Percentiles rank a stretch among this genome's conserved stretches.
These are phyloP conservation scores for Sarcocystis neurona DNA, from an alignment of 169 alveolate species.

Conservation along the genomic window DNA sequence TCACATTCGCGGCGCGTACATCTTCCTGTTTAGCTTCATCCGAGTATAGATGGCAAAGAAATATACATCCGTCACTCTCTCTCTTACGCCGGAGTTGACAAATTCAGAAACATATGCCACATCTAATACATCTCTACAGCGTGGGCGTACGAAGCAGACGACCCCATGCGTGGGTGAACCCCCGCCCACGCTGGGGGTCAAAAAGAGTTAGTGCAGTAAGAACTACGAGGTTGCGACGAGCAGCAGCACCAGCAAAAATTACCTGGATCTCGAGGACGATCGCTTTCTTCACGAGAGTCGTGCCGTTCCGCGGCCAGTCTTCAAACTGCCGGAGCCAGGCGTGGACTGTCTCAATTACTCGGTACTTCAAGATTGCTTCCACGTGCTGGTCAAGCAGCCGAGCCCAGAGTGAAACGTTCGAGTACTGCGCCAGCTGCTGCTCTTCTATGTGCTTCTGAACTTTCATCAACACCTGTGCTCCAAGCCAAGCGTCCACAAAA, in stretches of 20 bases:
- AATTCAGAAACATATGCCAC: too few relatives aligned
- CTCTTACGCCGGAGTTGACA: neutral
- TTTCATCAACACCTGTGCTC: slow-evolving; percentile 50
- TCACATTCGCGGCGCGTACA: too few relatives aligned
- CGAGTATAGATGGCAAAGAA: neutral
- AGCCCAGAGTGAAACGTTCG: slow-evolving; percentile 68
- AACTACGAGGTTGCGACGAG: too few relatives aligned
- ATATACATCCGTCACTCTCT: neutral
- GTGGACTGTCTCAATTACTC: slow-evolving; percentile 52
- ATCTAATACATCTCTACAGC: too few relatives aligned
- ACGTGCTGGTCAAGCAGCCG: slow-evolving; percentile 57
- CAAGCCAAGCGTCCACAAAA: too few relatives aligned
- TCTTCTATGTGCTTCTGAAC: slow-evolving; percentile 71
- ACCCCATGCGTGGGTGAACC: too few relatives aligned
- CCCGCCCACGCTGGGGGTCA: too few relatives aligned
- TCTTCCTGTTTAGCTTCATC: neutral
- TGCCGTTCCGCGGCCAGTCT: slow-evolving; percentile 68
- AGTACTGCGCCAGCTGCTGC: slow-evolving; percentile 66
- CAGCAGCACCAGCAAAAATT: neutral
- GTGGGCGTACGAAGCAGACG: too few relatives aligned
- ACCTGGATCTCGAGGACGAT: slow-evolving; percentile 58
- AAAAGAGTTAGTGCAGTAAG: too few relatives aligned
- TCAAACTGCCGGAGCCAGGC: slow-evolving; percentile 69
- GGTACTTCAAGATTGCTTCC: slow-evolving; percentile 42
- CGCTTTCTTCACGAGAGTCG: slow-evolving; percentile 47